Evolutionary conservation across 2,329 filamentous ascomycete species (phyloP).

Genomic region (Xylaria sp.): DNA sequence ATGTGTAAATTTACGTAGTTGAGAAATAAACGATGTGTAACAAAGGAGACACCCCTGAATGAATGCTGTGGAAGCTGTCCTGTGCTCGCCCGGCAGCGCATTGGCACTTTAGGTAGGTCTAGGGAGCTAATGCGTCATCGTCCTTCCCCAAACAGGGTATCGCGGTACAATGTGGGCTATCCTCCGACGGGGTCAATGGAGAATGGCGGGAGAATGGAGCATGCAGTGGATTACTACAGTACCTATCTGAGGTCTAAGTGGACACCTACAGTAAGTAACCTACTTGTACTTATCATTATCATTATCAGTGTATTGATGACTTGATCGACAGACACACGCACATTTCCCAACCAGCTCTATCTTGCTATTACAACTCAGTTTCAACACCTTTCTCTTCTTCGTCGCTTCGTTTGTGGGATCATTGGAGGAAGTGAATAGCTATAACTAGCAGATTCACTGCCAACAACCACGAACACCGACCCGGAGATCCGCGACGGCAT

Average conservation of each 20-base stretch:
- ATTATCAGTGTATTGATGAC: neutral
- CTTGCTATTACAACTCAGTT: neutral
- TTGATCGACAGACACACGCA: neutral
- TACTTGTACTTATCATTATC: no score
- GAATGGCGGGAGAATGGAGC: neutral
- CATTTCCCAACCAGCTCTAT: neutral
- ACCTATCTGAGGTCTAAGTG: no score
- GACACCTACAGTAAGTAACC: no score
- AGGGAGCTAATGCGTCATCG: conserved; percentile 29
- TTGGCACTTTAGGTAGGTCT: neutral
- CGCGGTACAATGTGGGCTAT: neutral
- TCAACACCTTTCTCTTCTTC: neutral
- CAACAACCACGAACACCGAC: neutral
- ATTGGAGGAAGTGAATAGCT: neutral
- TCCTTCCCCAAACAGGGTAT: conserved; percentile 6
- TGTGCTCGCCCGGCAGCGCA: neutral
- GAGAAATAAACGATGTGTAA: neutral
- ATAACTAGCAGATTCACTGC: neutral
- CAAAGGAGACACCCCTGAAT: conserved; percentile 31
- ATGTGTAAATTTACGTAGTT: neutral
- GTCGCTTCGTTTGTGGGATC: neutral
- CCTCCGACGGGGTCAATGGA: neutral
- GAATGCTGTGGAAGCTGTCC: conserved; percentile 28
- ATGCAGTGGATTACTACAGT: no score
- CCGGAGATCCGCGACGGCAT: conserved; percentile 22